Evolutionary conservation across 495 filamentous ascomycete species (phyloP), one percentile per base, ranked within the genome.

Genomic region (Saxophila tyrrhenica): DNA sequence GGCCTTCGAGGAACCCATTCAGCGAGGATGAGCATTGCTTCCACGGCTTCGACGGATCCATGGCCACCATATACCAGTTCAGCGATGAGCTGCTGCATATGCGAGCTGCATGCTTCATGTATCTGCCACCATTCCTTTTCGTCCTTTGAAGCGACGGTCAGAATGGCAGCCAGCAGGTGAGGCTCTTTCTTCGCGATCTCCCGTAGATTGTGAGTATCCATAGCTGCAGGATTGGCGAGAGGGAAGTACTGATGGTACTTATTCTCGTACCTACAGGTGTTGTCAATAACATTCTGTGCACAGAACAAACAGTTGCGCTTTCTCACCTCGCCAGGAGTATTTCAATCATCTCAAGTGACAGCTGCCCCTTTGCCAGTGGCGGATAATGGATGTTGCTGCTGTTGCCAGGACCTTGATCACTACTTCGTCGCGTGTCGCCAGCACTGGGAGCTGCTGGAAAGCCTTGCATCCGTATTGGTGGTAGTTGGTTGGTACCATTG

Each of bases 131-230:
- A 73, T 15, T 77, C 71, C 29, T 78, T 70, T 21, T 81, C 60
- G 52, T 84, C 78, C 59, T 81, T 82, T 0, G 78, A 81, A 2
- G 80, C 75, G 24, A 84, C 78, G 1, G 78, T 79, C 15, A 84
- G 66, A 3, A 84, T 75, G 0, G 80, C 79, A 0, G 80, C 80
- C 15, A 84, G 72, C 1, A 82, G 64, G 57, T 83, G 75, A 45
- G 76, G 77, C 60, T 84, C 79, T 44, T 74, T 72, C 24, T 56
- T 42, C 2, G 62, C 63, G n/a, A 75, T 79, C 9, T 72, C 63
- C 46, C 73, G 72, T 3, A 79, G 63, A 20, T 70, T 69, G 8
- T 62, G 52, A 21, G 70, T 69, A 32, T 77, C 68, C 48, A 84
- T 80, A 25, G 76, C 76, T 46, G 72, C 69, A n/a, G 72, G 70